A percentile compares a stretch with the other conserved stretches of the same genome.
Conservation (phyloP, 2,329 filamentous ascomycete genomes). For the Fusarium miscanthi region DNA sequence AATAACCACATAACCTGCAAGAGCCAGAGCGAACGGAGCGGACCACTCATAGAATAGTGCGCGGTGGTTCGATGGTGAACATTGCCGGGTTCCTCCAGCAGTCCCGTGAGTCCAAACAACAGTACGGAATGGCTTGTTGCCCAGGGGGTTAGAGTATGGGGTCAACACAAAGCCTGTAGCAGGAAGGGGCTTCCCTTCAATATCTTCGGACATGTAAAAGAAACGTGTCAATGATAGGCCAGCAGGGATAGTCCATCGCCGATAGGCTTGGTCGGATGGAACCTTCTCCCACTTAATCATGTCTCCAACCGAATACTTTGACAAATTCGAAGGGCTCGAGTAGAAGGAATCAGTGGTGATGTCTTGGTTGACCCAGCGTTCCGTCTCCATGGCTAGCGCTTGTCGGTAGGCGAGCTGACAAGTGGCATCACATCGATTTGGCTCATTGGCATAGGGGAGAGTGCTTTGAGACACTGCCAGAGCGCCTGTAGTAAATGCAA, state of each 20-base stretch:
- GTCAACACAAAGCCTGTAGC: neutral
- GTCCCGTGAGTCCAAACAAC: conserved; percentile 45
- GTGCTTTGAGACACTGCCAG: neutral
- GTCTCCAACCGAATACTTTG: neutral
- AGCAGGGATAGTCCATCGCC: conserved; percentile 6
- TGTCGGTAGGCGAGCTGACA: neutral
- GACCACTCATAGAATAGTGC: conserved; percentile 39
- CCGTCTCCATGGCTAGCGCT: neutral
- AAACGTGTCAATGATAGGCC: neutral
- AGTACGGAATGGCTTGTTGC: conserved; percentile 2
- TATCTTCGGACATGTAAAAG: conserved; percentile 2
- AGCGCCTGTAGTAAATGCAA: rapidly evolving
- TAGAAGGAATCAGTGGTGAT: conserved; percentile 1
- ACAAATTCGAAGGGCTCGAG: neutral
- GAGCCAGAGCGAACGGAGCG: conserved; percentile 30
- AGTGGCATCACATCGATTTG: neutral
- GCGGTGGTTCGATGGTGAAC: conserved; percentile 40
- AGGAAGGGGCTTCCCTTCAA: neutral
- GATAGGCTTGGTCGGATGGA: neutral
- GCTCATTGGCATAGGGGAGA: neutral
- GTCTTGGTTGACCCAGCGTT: neutral
- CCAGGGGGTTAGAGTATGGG: neutral
- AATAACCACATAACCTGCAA: conserved; percentile 17
- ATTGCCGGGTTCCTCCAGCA: conserved; percentile 32
- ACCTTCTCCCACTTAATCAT: conserved; percentile 2